Evolutionary conservation across 2,329 filamentous ascomycete genomes (phyloP).

Genomic region (Gaeumannomyces tritici): DNA sequence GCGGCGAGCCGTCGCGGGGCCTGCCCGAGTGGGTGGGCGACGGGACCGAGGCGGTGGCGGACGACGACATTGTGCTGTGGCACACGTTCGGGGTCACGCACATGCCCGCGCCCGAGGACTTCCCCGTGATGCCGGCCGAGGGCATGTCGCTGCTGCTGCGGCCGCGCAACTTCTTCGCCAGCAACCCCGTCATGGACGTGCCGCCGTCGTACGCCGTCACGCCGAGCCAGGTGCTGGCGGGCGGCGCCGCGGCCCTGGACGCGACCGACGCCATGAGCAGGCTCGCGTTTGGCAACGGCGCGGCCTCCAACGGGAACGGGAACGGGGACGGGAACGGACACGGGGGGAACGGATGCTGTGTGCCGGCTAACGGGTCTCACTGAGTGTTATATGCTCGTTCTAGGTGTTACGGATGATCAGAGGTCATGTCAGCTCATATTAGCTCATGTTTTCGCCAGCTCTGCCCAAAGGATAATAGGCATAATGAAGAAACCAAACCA

Average conservation of each 20-base stretch:
- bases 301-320: no score
- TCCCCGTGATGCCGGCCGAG: conserved; percentile 83
- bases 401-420: background rate
- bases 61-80: conserved; percentile 85
- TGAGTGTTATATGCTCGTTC: background rate
- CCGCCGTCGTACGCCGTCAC: conserved; percentile 65
- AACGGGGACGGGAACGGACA: background rate
- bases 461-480: no score
- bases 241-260: conserved; percentile 32
- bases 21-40: conserved; percentile 71
- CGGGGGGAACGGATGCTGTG: background rate
- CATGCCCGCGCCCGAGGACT: conserved; percentile 84
- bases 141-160: conserved; percentile 73
- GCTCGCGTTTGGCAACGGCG: conserved; percentile 17
- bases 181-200: conserved; percentile 73
- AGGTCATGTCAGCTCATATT: no score
- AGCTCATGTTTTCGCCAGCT: no score
- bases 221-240: conserved; percentile 55
- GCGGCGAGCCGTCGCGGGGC: conserved; percentile 64
- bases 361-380: background rate
- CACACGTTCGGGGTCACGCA: conserved; percentile 89
- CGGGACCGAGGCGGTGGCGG: conserved; percentile 58
- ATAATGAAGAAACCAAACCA: no score
- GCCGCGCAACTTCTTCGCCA: conserved; percentile 73
- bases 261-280: conserved; percentile 37